Base-by-base conservation (phyloP, 2,329 filamentous ascomycete species). In the Diaporthe citrichinensis region DNA sequence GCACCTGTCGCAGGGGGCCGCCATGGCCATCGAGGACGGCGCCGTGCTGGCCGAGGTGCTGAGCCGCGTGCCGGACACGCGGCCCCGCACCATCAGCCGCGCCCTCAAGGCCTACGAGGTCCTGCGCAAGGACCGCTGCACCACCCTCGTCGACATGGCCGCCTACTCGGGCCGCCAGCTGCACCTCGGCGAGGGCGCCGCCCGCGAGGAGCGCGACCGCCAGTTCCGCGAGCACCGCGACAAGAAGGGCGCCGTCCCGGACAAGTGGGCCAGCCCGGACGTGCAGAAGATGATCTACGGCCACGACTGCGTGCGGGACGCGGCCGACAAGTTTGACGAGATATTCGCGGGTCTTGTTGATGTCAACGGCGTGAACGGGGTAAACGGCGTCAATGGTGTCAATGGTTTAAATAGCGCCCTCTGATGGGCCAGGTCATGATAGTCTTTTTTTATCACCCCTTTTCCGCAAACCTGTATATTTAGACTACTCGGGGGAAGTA, bases 181-280 rank as follows among this genome's bases (percentile, higher is more conserved):
- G 79, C 90, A 92, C 79, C 82, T 92, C 2, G 88, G 89, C 51
- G 89, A 91, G 79, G 90, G 90, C 65, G 86, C 87, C 78, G 90
- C 89, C 39, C 89, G 89, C 79, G 88, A 91, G 81, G 89, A 91
- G 84, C 86, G 90, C 49, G 90, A 92, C 79, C 86, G 84, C 73
- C 85, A 87, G 83, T 90, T 92, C 81, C 88, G 87, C 57, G 85
- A 88, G 72, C 85, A 89, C 76, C 87, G 85, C 78, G 85, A 79
- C 81, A 88, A 87, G 80, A 86, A 83, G 77, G 87, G 82, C 72
- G 84, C 84, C 74, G 89, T 89, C 76, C 91, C 91, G 3, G 92
- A 94, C 83, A 93, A 93, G 84, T 94, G 92, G 92, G 91, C 91
- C 4, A 92, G 92, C 82, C 91, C 91, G 14, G 92, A 93, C 79